Evolutionary conservation across 2,329 filamentous ascomycete genomes (phyloP).

Genomic region (Sporothrix inflata): DNA sequence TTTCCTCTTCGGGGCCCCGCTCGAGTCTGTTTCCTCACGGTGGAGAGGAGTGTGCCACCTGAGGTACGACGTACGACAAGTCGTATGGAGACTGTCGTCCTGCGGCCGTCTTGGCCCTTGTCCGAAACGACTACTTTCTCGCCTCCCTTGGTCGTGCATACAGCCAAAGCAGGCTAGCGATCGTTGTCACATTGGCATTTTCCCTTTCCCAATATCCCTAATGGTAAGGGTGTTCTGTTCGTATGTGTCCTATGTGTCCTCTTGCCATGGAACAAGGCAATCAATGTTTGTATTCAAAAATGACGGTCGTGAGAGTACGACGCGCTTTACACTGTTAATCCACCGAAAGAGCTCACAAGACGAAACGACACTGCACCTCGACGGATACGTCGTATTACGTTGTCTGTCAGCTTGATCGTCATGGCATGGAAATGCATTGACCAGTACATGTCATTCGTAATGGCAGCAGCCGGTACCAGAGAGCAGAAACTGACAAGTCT

Average conservation of each 20-base stretch:
- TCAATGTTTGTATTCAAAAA: no score
- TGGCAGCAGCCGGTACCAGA: background rate
- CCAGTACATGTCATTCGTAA: background rate
- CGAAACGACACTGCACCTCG: no score
- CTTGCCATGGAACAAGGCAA: background rate
- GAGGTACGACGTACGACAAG: background rate
- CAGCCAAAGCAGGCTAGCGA: conserved; percentile 1
- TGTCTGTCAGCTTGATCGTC: background rate
- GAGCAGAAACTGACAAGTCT: background rate
- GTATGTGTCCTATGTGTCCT: background rate
- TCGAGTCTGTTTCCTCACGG: background rate
- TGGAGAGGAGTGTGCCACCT: conserved; percentile 11
- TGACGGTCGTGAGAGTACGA: no score
- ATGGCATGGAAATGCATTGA: background rate
- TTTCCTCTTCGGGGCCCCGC: background rate
- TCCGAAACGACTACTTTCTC: conserved; percentile 5
- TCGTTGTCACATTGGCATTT: background rate
- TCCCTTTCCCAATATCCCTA: background rate
- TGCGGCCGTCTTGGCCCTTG: background rate
- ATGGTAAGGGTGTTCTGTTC: no score
- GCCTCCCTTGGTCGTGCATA: conserved; percentile 23
- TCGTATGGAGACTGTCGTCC: background rate
- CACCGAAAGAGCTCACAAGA: background rate
- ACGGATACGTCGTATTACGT: background rate
- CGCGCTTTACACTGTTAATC: background rate